These are phyloP conservation scores for Neurospora sp. DNA, from an alignment of 2,329 filamentous ascomycete genomes.

Conservation along the genomic window DNA sequence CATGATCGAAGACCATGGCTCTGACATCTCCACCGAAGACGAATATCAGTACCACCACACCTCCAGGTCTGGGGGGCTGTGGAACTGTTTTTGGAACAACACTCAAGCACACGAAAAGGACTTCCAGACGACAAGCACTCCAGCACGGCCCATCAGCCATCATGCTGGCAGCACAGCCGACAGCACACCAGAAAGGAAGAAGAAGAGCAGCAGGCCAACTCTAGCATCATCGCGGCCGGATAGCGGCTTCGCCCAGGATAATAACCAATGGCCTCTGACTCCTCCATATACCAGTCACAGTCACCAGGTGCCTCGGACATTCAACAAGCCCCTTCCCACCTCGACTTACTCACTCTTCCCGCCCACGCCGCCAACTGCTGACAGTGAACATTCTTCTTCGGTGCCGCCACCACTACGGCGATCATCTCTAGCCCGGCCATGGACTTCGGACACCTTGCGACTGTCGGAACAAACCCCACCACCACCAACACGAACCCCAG, in stretches of 20 bases:
- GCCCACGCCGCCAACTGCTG: not conserved
- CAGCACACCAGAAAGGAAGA: not conserved
- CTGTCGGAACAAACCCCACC: not conserved
- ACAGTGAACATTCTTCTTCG: not conserved
- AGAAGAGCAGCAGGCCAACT: constrained; percentile 2
- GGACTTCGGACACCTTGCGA: not conserved
- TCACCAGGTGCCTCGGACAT: constrained; percentile 4
- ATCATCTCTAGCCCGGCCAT: not conserved
- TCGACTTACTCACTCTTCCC: constrained; percentile 17
- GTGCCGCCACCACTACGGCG: not conserved
- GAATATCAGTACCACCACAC: constrained; percentile 39
- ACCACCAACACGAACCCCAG: not conserved
- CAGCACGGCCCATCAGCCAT: constrained; percentile 6
- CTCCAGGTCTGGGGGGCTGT: constrained; percentile 29
- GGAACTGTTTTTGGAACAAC: constrained; percentile 40
- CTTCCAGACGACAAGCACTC: constrained; percentile 3
- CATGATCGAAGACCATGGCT: constrained; percentile 42
- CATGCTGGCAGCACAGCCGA: constrained; percentile 10
- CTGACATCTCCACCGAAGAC: constrained; percentile 39
- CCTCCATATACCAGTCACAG: not conserved
- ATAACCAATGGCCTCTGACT: not conserved
- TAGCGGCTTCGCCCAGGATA: not conserved
- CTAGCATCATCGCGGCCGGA: not conserved
- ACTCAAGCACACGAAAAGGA: constrained; percentile 2
- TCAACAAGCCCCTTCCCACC: constrained; percentile 5